phyloP scores from a whole-genome alignment of 495 filamentous ascomycete genomes.

The Penicillium robsamsonii region DNA sequence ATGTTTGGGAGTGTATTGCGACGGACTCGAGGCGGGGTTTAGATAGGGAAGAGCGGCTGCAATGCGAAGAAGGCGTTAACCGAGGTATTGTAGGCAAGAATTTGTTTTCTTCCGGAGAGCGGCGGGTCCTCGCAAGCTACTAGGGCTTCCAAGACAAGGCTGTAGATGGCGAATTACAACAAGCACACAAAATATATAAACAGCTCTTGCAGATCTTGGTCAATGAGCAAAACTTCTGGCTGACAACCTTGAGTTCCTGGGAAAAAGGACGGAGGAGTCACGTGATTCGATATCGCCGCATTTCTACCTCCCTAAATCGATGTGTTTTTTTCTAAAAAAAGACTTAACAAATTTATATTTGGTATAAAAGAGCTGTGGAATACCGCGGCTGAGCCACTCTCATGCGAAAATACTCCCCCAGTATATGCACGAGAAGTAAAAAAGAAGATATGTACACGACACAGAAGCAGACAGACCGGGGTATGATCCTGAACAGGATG shows the following conservation, averaged over 20 bases:
- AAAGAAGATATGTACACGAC: constrained; percentile 30
- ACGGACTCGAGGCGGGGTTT: constrained; percentile 1
- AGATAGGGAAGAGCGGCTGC: constrained; percentile 8
- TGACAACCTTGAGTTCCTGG: background rate
- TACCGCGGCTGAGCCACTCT: background rate
- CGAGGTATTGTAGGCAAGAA: constrained; percentile 24
- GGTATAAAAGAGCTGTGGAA: background rate
- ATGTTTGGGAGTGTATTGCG: constrained; percentile 4
- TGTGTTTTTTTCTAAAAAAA: too few species aligned
- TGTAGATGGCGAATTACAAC: background rate
- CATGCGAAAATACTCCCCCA: constrained; percentile 2
- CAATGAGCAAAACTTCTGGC: background rate
- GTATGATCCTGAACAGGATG: constrained; percentile 17
- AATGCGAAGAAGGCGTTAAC: constrained; percentile 21
- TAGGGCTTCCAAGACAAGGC: background rate
- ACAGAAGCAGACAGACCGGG: constrained; percentile 19
- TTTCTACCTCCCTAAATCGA: too few species aligned
- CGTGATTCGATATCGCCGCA: constrained; percentile 21
- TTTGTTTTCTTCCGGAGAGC: constrained; percentile 23
- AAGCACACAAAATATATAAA: background rate
- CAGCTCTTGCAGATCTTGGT: background rate
- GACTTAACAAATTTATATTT: constrained; percentile 3
- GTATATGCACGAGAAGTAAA: constrained; percentile 25
- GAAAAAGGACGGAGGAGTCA: constrained; percentile 30
- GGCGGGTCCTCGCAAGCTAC: background rate